Conservation (phyloP, 2,329 filamentous ascomycete species). For the Tolypocladium inflatum region DNA sequence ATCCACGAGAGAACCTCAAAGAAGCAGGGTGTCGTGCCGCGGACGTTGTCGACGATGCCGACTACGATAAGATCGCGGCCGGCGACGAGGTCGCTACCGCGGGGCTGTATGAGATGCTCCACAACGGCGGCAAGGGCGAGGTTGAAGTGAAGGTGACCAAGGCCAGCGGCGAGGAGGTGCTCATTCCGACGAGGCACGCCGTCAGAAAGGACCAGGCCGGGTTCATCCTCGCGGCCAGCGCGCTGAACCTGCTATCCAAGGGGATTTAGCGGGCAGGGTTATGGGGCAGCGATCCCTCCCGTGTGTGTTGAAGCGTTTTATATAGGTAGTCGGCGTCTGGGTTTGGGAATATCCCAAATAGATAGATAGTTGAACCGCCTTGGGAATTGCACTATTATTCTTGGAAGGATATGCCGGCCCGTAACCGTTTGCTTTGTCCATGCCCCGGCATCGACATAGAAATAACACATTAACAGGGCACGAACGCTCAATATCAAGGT, state of each 20-base stretch:
- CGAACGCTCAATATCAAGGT: background rate
- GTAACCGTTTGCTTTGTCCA: background rate
- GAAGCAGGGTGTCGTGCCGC: slow-evolving; percentile 92
- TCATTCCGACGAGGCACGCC: slow-evolving; percentile 73
- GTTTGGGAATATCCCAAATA: background rate
- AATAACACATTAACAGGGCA: background rate
- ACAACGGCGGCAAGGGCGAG: slow-evolving; percentile 66
- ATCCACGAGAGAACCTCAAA: slow-evolving; percentile 95
- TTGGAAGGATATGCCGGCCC: background rate
- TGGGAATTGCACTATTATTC: background rate
- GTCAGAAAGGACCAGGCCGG: slow-evolving; percentile 82
- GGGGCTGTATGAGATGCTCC: slow-evolving; percentile 74
- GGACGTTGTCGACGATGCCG: slow-evolving; percentile 79
- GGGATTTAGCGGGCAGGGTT: slow-evolving; percentile 13
- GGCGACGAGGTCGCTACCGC: slow-evolving; percentile 77
- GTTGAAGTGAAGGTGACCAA: slow-evolving; percentile 61
- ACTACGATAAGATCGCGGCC: slow-evolving; percentile 76
- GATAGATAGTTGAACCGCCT: background rate
- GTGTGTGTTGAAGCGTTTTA: background rate
- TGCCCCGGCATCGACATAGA: background rate
- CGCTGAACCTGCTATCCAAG: slow-evolving; percentile 80
- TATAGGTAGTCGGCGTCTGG: slow-evolving; percentile 2
- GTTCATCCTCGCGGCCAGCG: slow-evolving; percentile 89
- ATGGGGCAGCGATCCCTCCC: background rate
- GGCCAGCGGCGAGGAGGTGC: slow-evolving; percentile 50